Base-by-base conservation (phyloP, 2,329 filamentous ascomycete genomes). In the Colletotrichum abscissum region DNA sequence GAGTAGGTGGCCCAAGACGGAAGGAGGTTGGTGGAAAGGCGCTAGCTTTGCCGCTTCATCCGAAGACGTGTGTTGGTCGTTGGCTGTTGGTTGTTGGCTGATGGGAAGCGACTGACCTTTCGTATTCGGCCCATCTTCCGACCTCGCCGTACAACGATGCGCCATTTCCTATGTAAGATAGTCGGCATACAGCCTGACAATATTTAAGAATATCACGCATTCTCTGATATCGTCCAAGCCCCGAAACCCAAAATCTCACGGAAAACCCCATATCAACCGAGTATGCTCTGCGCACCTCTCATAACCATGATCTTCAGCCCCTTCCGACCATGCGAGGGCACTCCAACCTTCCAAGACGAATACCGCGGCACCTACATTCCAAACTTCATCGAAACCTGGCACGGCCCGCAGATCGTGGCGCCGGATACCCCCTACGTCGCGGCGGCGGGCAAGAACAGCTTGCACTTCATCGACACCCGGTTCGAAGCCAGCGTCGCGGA, bases 401-500 rank as follows among this genome's bases (percentile, higher is more conserved):
- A 42, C 24, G 65, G 67, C 4, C 74, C 42, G 1, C 72, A 76
- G 54, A 72, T 76, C 42, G 70, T 76, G 4, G 75, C 74, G 7
- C 75, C 75, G 19, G 62, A 75, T 4, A 69, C 75, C 1, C 75
- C 73, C 3, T 76, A 75, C 63, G 70, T 76, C 2, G 74, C 73
- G 19, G 75, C 69, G 12, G 65, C 63, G 7, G 70, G 75, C 49
- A 19, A 19, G 3, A 71, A 73, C 38, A 54, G 64, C 12, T 56
- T 75, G 6, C 72, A 76, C 63, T 76, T 73, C n/a, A 71, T 76
- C 33, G 74, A 76, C 46, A 74, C 73, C 22, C 73, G 70, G 1
- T 63, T 69, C 16, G 49, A 63, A 3, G 33, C 70, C 9, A 55
- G 70, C 9, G 64, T 65, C 30, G 74, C 75, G 4, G 28, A 52